Base-by-base conservation (phyloP, 305 asterid genomes). In the Solanum aculeatissimum region DNA sequence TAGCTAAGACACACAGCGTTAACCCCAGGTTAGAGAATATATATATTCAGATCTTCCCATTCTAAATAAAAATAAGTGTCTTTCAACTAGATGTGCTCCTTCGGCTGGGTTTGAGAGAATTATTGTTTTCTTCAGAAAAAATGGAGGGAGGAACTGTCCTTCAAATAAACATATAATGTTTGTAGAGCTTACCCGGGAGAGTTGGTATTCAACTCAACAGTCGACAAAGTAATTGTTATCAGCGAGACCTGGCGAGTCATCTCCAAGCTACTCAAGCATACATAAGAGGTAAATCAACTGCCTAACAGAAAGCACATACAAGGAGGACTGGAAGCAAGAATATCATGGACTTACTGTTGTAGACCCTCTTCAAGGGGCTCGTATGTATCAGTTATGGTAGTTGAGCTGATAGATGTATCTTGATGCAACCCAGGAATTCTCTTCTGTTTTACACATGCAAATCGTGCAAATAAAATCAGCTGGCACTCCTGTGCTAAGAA, bases 351-450 rank as follows among this genome's bases (percentile, higher is more conserved):
- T 89, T 89, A 92, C 93, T 88, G 90, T 35, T 83, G 90, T 49
- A 92, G 86, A 35, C 94, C 94, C 86, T 92, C 94, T 88, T 90
- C 94, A 45, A 90, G 86, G 63, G 94, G 93, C 85, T 92, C 93
- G 66, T 90, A 92, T 83, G 91, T 84, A 85, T 92, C 94, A 29
- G 91, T 92, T 79, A 92, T 92, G 45, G 89, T 92, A 63, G 89
- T 88, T 51, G 94, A 92, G 88, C 92, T 88, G 53, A 91, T 90
- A 21, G 87, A 85, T 82, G 86, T 87, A 83, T 88, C 90, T 88
- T 92, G 93, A 87, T 92, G 69, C 86, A 92, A 85, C 54, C 85
- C 92, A 57, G 90, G 91, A 42, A 88, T 68, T 83, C 91, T 87
- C 89, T 85, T 89, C 94, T 92, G 90, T 81, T 71, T 65, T 47